Conservation (phyloP, 2,329 filamentous ascomycete species). For the Alternaria solani region DNA sequence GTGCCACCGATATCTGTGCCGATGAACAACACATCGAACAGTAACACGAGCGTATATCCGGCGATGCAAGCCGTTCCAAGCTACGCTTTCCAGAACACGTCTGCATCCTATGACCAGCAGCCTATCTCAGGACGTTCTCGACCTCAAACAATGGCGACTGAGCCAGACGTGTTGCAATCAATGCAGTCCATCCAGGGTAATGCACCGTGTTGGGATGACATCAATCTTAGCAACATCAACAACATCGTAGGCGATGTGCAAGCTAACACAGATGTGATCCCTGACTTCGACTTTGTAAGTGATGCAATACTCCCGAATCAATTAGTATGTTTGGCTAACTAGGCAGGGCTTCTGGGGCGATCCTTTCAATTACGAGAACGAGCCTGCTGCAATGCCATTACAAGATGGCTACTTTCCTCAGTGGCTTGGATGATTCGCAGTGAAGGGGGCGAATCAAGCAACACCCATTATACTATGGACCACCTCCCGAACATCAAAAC, state of each 20-base stretch:
- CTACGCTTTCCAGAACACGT: slow-evolving; percentile 21
- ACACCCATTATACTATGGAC: not conserved
- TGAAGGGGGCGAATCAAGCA: not conserved
- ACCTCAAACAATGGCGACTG: slow-evolving; percentile 13
- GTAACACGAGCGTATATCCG: slow-evolving; percentile 26
- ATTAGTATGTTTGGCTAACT: slow-evolving; percentile 16
- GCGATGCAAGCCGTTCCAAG: slow-evolving; percentile 24
- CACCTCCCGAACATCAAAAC: not conserved
- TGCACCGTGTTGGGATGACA: slow-evolving; percentile 42
- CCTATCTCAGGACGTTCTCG: slow-evolving; percentile 10
- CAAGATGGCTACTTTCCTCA: slow-evolving; percentile 31
- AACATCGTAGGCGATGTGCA: slow-evolving; percentile 42
- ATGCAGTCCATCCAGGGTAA: slow-evolving; percentile 25
- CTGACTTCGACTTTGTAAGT: slow-evolving; percentile 51
- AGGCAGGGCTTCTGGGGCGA: slow-evolving; percentile 49
- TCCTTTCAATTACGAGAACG: slow-evolving; percentile 46
- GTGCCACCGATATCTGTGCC: slow-evolving; percentile 14
- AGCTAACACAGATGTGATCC: slow-evolving; percentile 35
- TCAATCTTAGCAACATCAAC: slow-evolving; percentile 46
- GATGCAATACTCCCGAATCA: not conserved
- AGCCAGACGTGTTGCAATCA: slow-evolving; percentile 16
- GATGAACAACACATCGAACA: slow-evolving; percentile 15
- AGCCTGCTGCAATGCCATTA: slow-evolving; percentile 31
- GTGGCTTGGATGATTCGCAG: slow-evolving; percentile 24
- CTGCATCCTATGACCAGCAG: slow-evolving; percentile 14